Evolutionary conservation across 345 rosid genomes (phyloP).

Genomic region (Eucalyptus erythrocorys): DNA sequence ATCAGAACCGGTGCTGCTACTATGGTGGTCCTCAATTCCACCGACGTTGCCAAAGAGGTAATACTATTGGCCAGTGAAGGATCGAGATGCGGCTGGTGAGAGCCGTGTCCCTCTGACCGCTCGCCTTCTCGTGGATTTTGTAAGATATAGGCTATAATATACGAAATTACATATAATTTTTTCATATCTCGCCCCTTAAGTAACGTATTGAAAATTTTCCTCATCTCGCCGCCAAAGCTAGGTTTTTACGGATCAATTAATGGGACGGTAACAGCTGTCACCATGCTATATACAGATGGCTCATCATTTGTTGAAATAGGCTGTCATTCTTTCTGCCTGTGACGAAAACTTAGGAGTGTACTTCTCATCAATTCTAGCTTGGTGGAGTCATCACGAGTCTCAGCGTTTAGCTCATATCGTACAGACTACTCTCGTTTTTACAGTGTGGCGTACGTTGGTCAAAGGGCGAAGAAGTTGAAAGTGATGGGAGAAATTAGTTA

Average conservation of each 20-base stretch:
- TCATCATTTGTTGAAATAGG: not conserved
- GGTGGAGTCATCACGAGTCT: not conserved
- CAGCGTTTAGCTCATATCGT: not conserved
- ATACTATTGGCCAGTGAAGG: not conserved
- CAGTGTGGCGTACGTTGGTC: not conserved
- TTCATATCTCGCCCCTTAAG: not conserved
- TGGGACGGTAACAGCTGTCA: not conserved
- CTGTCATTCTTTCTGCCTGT: not conserved
- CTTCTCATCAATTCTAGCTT: not conserved
- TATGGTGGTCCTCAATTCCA: slow-evolving; percentile 57
- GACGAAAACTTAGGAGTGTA: not conserved
- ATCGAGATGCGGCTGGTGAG: not conserved
- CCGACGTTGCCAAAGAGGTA: slow-evolving; percentile 74
- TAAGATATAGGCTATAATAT: not conserved
- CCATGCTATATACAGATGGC: not conserved
- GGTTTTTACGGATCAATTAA: not conserved
- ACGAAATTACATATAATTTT: not conserved
- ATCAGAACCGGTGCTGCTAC: slow-evolving; percentile 61
- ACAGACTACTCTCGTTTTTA: not conserved
- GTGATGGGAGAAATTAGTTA: not conserved
- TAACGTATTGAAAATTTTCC: not conserved
- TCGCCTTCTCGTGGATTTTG: not conserved
- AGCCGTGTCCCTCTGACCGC: not conserved
- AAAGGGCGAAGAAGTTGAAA: not conserved
- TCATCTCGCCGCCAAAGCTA: not conserved